Conservation (phyloP, 2,329 filamentous ascomycete species). For the Penicillium sp. region DNA sequence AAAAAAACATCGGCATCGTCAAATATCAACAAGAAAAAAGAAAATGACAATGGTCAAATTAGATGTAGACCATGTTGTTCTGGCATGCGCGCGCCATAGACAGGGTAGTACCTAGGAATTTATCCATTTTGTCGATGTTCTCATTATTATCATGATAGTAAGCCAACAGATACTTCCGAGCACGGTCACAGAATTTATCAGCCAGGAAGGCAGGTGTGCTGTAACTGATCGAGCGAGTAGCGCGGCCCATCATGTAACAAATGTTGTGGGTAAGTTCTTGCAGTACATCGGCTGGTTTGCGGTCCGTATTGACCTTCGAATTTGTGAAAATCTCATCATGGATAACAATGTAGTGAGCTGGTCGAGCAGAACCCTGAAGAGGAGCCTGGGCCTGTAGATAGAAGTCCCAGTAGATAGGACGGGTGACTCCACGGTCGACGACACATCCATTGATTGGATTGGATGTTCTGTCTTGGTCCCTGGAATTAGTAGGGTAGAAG, state of each 20-base stretch:
- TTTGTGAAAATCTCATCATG: slow-evolving; percentile 62
- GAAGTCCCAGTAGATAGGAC: slow-evolving; percentile 73
- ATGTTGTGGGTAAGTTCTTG: slow-evolving; percentile 23
- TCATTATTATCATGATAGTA: not conserved
- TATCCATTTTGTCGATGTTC: too few species aligned
- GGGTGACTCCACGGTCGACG: slow-evolving; percentile 77
- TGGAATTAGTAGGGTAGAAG: slow-evolving; percentile 66
- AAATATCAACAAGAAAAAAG: not conserved
- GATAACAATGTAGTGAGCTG: slow-evolving; percentile 74
- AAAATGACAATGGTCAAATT: not conserved
- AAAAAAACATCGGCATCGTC: not conserved
- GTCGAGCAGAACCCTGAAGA: slow-evolving; percentile 75
- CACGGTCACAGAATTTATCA: slow-evolving; percentile 24
- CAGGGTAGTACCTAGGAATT: not conserved
- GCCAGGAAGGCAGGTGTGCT: slow-evolving; percentile 26
- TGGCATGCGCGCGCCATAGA: not conserved
- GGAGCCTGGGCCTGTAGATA: slow-evolving; percentile 76
- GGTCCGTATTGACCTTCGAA: not conserved
- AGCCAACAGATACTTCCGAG: slow-evolving; percentile 17
- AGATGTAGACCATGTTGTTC: slow-evolving; percentile 8
- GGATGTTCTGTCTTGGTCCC: slow-evolving; percentile 51
- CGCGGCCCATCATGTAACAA: slow-evolving; percentile 28
- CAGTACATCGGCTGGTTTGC: slow-evolving; percentile 11
- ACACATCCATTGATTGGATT: slow-evolving; percentile 73
- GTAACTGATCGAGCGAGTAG: slow-evolving; percentile 25